Evolutionary conservation across 768 basidiomycete genomes (phyloP).

Genomic region (Rossbeevera mucosa): DNA sequence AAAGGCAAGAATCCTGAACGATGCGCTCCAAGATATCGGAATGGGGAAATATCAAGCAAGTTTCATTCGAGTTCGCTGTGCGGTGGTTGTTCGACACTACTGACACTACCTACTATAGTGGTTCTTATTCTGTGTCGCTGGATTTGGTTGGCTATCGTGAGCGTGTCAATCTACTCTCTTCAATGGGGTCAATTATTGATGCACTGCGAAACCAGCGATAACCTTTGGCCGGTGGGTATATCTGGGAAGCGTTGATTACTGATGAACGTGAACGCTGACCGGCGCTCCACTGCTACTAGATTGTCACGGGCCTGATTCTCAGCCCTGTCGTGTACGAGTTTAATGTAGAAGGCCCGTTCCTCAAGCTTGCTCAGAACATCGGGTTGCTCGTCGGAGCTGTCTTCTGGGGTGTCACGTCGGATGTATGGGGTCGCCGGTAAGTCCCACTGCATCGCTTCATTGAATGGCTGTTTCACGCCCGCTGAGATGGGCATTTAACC

Average conservation of each 20-base stretch:
- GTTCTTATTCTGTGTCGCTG: constrained; percentile 59
- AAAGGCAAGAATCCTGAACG: constrained; percentile 54
- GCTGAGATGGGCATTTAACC: constrained; percentile 57
- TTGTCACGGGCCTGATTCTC: constrained; percentile 64
- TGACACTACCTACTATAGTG: constrained; percentile 37
- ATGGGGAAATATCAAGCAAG: constrained; percentile 66
- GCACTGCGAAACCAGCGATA: constrained; percentile 43
- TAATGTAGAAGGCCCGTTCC: constrained; percentile 51
- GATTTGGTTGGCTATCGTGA: constrained; percentile 75
- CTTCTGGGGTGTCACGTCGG: constrained; percentile 65
- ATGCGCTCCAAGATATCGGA: constrained; percentile 61
- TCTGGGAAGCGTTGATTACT: background rate
- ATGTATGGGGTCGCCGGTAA: constrained; percentile 68
- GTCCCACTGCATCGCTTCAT: background rate
- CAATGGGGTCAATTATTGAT: constrained; percentile 1
- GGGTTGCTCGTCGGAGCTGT: constrained; percentile 66
- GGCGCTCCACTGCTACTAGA: constrained; percentile 31
- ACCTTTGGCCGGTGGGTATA: constrained; percentile 62
- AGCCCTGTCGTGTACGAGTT: constrained; percentile 64
- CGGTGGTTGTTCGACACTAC: background rate
- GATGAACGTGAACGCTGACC: background rate
- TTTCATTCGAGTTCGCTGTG: background rate
- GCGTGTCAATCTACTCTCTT: constrained; percentile 22
- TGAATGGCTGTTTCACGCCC: constrained; percentile 5
- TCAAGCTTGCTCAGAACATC: constrained; percentile 67